Percentiles rank a stretch among this genome's conserved stretches.
These are phyloP conservation scores for Retiboletus flavoniger DNA, from an alignment of 1,284 basidiomycete species.

Conservation along the genomic window DNA sequence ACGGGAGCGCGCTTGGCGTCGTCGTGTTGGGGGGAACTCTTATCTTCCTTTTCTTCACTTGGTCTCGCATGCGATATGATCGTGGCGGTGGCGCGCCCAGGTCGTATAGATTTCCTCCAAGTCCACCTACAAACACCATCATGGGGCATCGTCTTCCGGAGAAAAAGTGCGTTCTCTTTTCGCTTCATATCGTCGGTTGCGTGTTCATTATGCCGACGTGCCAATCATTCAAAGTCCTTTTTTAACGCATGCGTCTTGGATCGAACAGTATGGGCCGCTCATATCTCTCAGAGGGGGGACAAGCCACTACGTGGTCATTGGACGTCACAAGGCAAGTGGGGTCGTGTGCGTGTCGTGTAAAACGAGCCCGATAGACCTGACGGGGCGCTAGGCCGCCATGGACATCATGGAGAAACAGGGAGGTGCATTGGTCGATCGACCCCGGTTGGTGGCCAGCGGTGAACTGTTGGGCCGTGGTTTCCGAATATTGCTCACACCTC, in stretches of 20 bases:
- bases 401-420: constrained; percentile 20
- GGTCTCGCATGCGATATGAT: background rate
- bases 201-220: background rate
- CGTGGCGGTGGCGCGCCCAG: background rate
- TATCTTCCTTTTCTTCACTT: background rate
- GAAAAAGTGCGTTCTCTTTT: constrained; percentile 6
- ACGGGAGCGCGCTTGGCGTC: background rate
- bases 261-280: constrained; percentile 12
- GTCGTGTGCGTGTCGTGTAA: background rate
- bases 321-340: constrained; percentile 11
- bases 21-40: background rate
- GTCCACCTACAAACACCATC: constrained; percentile 8
- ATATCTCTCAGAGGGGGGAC: constrained; percentile 9
- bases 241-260: constrained; percentile 7
- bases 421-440: background rate
- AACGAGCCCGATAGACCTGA: background rate
- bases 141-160: constrained; percentile 6
- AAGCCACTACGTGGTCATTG: constrained; percentile 12
- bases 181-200: background rate
- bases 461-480: constrained; percentile 12
- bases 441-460: constrained; percentile 4
- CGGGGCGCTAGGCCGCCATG: constrained; percentile 8
- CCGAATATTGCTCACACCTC: background rate
- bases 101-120: constrained; percentile 6
- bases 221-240: background rate